phyloP scores from a whole-genome alignment of 371 early-diverging fungal genomes.

The Syncephalis fuscata region DNA sequence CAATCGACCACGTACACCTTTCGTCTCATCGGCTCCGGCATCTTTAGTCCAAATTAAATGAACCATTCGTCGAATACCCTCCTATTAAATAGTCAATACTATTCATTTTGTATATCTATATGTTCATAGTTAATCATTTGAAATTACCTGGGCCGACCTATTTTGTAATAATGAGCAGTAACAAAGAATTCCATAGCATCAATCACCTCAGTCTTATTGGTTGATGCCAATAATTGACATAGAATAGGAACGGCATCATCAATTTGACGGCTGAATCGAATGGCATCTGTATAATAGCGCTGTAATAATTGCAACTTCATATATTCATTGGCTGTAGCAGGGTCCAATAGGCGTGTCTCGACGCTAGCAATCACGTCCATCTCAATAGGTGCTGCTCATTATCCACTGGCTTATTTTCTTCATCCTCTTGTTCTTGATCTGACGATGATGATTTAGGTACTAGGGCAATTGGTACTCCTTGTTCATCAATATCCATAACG shows the following conservation, averaged over 20 bases:
- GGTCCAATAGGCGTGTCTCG: constrained; percentile 7
- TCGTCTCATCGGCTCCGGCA: constrained; percentile 59
- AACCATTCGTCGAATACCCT: constrained; percentile 82
- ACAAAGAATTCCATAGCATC: constrained; percentile 92
- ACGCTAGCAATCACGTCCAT: constrained; percentile 1
- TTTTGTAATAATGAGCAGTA: constrained; percentile 56
- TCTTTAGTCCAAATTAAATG: constrained; percentile 92
- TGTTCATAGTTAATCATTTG: not conserved
- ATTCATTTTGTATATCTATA: not conserved
- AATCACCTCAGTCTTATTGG: constrained; percentile 77
- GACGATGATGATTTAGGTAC: constrained; percentile 1
- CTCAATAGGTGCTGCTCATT: constrained; percentile 5
- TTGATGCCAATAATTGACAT: constrained; percentile 71
- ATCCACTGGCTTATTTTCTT: too few relatives aligned
- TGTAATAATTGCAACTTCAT: constrained; percentile 41
- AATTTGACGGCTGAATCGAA: constrained; percentile 64
- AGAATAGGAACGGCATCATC: constrained; percentile 53
- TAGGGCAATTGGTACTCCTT: constrained; percentile 9
- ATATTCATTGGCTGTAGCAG: constrained; percentile 27
- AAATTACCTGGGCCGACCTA: constrained; percentile 48
- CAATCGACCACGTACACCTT: constrained; percentile 60
- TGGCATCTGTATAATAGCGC: constrained; percentile 73
- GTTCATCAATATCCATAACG: constrained; percentile 11
- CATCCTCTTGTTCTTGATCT: constrained; percentile 6
- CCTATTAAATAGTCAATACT: constrained; percentile 14